A percentile compares a stretch with the other conserved stretches of the same genome.
These are phyloP conservation scores for Geotrichum reessii DNA, from an alignment of 1,139 yeast species.

Conservation along the genomic window DNA sequence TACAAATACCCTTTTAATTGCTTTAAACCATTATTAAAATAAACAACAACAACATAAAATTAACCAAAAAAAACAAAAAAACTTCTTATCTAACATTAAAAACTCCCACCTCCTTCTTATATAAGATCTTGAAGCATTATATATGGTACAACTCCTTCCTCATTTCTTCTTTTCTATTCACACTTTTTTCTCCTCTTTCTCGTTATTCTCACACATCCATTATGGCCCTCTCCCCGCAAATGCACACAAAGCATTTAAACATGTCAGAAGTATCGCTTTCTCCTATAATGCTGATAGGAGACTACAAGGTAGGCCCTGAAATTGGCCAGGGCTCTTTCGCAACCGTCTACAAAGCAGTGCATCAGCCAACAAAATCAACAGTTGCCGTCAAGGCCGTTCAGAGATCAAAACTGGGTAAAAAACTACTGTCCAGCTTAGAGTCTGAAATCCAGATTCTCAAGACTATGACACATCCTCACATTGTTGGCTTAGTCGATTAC, in stretches of 20 bases:
- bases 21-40: not conserved
- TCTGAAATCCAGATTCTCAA: conserved; percentile 83
- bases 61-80: not conserved
- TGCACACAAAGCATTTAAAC: not conserved
- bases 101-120: too few species aligned
- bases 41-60: not conserved
- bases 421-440: conserved; percentile 81
- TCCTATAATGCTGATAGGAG: conserved; percentile 10
- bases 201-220: not conserved
- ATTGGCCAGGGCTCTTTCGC: conserved; percentile 98
- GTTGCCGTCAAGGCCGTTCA: conserved; percentile 89
- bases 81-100: not conserved
- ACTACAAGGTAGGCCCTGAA: conserved; percentile 57
- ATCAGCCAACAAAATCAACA: conserved; percentile 44
- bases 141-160: not conserved
- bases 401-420: conserved; percentile 76
- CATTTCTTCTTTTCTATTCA: not conserved
- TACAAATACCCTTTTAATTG: not conserved
- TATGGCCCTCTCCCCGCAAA: not conserved
- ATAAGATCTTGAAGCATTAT: not conserved
- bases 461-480: conserved; percentile 85
- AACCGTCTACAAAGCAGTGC: conserved; percentile 72
- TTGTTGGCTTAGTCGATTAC: conserved; percentile 79
- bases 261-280: conserved; percentile 5
- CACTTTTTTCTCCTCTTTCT: not conserved